Evolutionary conservation across 257 asterid genomes (phyloP), one percentile per base, ranked within the genome.

Genomic region (Gynochthodes officinalis): DNA sequence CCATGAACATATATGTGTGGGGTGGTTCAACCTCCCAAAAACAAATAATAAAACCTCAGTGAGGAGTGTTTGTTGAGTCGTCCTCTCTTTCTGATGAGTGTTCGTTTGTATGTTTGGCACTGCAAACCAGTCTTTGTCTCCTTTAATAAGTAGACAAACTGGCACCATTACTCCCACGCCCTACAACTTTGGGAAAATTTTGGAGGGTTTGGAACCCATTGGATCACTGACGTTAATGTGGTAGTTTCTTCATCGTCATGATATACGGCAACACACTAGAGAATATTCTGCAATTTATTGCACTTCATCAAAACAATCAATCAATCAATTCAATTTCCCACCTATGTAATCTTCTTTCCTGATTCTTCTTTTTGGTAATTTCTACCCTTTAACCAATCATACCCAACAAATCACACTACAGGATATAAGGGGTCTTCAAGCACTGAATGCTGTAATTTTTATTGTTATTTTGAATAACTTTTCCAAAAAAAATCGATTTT

Each of bases 61-160:
- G 49, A 19, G 44, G 74, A 25, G 1, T 28, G 67, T 27, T 27
- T 0, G 67, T 27, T 70, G 67, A 40, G 44, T n/a, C 28, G 74
- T 70, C 67, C 9, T 40, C 66, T 55, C 66, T 39, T 27, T 55
- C 48, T 55, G 57, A 54, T 70, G 74, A n/a, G 16, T 40, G 7
- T 16, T 16, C 23, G 6, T 60, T 60, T n/a, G 5, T 40, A 30
- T 18, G 43, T 35, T 70, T 40, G 46, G 53, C 15, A 39, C 16
- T 8, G 40, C 54, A 27, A 42, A 27, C 55, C 16, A 16, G 55
- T 55, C 42, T 27, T 7, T 70, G 67, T 55, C 74, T 65, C 40
- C 1, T 10, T 70, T 42, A 2, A 2, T 60, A 25, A 42, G 37
- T 37, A 8, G 74, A 49, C 74, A 70, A 54, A 32, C 30, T 39